Evolutionary conservation across 495 filamentous ascomycete genomes (phyloP).

Genomic region (Aspergillus olivimuriae): DNA sequence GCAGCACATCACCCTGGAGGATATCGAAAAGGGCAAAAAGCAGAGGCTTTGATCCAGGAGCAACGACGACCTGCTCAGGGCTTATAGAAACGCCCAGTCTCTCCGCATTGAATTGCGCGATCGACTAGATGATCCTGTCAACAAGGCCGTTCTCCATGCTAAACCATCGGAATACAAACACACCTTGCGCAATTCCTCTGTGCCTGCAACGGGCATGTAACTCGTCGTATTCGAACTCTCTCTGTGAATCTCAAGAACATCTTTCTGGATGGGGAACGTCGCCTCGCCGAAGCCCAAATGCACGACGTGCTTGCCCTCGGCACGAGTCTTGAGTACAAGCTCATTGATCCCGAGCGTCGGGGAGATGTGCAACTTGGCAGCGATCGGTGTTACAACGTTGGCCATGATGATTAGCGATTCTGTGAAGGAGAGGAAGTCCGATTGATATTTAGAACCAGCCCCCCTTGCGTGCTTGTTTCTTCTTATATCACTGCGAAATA

Average conservation of each 20-base stretch:
- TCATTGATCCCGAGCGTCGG: slow-evolving; percentile 3
- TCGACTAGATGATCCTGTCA: background rate
- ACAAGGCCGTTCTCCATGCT: too few species aligned
- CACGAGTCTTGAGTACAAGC: slow-evolving; percentile 1
- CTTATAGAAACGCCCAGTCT: background rate
- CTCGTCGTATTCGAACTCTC: background rate
- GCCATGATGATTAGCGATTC: background rate
- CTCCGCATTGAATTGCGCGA: slow-evolving; percentile 3
- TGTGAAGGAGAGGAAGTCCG: too few species aligned
- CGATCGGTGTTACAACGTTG: slow-evolving; percentile 1
- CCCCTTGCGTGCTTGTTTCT: too few species aligned
- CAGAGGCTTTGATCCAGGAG: slow-evolving; percentile 4
- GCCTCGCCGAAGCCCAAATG: slow-evolving; percentile 1
- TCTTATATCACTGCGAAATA: too few species aligned
- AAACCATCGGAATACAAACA: background rate
- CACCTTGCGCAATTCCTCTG: slow-evolving; percentile 1
- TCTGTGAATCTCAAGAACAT: background rate
- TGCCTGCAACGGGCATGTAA: slow-evolving; percentile 2
- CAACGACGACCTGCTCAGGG: slow-evolving; percentile 4
- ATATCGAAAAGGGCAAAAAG: slow-evolving; percentile 8
- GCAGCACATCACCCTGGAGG: slow-evolving; percentile 4
- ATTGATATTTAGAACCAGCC: too few species aligned
- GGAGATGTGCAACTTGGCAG: slow-evolving; percentile 2
- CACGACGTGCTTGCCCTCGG: slow-evolving; percentile 1
- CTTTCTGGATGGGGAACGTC: background rate